Evolutionary conservation across 768 basidiomycete species (phyloP).

Genomic region (Nidularia pulvinata): DNA sequence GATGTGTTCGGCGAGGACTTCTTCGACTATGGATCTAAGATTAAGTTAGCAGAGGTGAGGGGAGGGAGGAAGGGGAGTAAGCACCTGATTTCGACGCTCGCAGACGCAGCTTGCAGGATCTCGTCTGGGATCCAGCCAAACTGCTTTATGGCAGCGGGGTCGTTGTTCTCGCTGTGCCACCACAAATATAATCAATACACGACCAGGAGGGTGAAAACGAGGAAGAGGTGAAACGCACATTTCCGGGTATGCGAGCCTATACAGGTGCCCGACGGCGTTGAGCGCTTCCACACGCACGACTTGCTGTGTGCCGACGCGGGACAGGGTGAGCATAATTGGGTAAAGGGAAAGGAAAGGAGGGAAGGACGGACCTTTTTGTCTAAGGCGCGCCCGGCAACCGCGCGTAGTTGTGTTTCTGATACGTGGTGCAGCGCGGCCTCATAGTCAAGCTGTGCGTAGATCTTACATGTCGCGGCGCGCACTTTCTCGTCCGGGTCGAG

Average conservation of each 20-base stretch:
- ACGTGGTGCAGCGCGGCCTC: slow-evolving; percentile 89
- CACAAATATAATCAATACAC: not conserved
- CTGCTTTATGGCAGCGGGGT: slow-evolving; percentile 67
- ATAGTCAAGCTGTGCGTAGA: slow-evolving; percentile 86
- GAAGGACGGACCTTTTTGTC: slow-evolving; percentile 77
- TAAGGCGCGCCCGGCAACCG: slow-evolving; percentile 67
- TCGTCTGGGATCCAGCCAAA: slow-evolving; percentile 93
- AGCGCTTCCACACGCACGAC: slow-evolving; percentile 76
- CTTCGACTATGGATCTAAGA: slow-evolving; percentile 58
- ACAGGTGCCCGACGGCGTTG: slow-evolving; percentile 75
- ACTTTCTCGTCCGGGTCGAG: slow-evolving; percentile 92
- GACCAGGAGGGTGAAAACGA: not conserved
- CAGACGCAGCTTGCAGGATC: slow-evolving; percentile 57
- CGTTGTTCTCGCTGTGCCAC: slow-evolving; percentile 70
- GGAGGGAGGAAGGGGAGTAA: slow-evolving; percentile 5
- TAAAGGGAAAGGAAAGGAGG: not conserved
- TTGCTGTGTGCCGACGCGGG: slow-evolving; percentile 31
- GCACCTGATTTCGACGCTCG: slow-evolving; percentile 60
- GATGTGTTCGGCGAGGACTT: slow-evolving; percentile 71
- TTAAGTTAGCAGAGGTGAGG: not conserved
- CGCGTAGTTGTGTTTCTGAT: slow-evolving; percentile 55
- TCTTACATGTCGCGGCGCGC: slow-evolving; percentile 78
- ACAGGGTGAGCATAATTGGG: not conserved
- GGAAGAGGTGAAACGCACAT: slow-evolving; percentile 61
- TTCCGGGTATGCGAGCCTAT: slow-evolving; percentile 81